phyloP scores from a whole-genome alignment of 176 grass and related monocot species.

The Avena eriantha region DNA sequence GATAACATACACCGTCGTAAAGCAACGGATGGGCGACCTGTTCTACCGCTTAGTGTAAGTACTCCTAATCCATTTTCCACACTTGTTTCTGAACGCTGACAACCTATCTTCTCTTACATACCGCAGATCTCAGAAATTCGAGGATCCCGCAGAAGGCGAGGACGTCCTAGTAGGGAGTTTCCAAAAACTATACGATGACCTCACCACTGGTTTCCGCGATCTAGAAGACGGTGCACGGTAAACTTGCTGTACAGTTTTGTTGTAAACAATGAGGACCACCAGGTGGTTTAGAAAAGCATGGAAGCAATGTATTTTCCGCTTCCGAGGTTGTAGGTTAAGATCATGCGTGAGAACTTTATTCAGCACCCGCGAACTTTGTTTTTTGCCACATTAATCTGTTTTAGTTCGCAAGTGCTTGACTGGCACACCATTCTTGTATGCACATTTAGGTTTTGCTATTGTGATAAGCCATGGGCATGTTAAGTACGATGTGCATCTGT shows the following conservation, averaged over 20 bases:
- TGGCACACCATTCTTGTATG: slow-evolving; percentile 27
- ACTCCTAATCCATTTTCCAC: neutral
- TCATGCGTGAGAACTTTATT: no score
- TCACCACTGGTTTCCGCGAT: slow-evolving; percentile 76
- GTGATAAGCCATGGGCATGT: slow-evolving; percentile 47
- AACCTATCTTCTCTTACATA: no score
- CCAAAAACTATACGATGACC: slow-evolving; percentile 81
- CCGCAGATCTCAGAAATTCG: slow-evolving; percentile 80
- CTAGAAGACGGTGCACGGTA: slow-evolving; percentile 79
- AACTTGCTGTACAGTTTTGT: slow-evolving; percentile 21
- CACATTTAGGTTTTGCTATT: slow-evolving; percentile 43
- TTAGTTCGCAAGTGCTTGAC: no score
- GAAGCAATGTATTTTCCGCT: no score
- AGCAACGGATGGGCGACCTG: slow-evolving; percentile 79
- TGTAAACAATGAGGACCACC: slow-evolving; percentile 42
- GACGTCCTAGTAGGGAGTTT: slow-evolving; percentile 68
- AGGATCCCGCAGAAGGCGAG: slow-evolving; percentile 88
- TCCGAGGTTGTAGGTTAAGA: no score
- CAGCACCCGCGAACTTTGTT: neutral
- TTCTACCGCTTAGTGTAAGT: slow-evolving; percentile 95
- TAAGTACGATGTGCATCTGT: slow-evolving; percentile 16
- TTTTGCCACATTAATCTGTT: neutral
- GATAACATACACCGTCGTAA: slow-evolving; percentile 85
- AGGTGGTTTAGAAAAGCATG: neutral
- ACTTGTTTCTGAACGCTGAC: neutral